Percentiles rank a stretch among this genome's conserved stretches.
Evolutionary conservation across 106 monocot genomes (phyloP).

Genomic region (Posidonia australis): DNA sequence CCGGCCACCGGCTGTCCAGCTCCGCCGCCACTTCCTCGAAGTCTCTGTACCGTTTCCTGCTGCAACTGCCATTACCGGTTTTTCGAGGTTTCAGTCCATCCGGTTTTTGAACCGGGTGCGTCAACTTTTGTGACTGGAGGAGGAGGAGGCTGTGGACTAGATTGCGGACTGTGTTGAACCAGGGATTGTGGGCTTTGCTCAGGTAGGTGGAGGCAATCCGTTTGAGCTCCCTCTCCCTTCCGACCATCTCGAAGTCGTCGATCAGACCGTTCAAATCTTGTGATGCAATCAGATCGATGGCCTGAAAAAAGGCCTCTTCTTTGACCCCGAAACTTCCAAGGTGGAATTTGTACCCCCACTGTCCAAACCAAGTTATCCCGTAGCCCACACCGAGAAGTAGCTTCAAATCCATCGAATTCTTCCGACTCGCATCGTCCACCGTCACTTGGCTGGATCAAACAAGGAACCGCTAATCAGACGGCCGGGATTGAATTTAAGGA

Average conservation of each 20-base stretch:
- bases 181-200: neutral
- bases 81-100: neutral
- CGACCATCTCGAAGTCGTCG: slow-evolving; percentile 10
- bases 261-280: slow-evolving; percentile 40
- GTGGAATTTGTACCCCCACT: slow-evolving; percentile 71
- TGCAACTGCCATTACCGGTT: neutral
- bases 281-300: slow-evolving; percentile 34
- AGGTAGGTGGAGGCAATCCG: slow-evolving; percentile 33
- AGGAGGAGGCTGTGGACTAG: slow-evolving; percentile 65
- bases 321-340: slow-evolving; percentile 63
- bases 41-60: slow-evolving; percentile 19
- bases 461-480: no score
- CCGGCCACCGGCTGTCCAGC: slow-evolving; percentile 67
- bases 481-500: no score
- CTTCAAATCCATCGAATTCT: slow-evolving; percentile 49
- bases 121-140: slow-evolving; percentile 28
- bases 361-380: slow-evolving; percentile 68
- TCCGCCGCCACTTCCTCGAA: slow-evolving; percentile 40
- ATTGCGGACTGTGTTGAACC: slow-evolving; percentile 28
- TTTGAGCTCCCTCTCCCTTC: slow-evolving; percentile 12
- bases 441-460: slow-evolving; percentile 40
- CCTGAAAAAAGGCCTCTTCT: slow-evolving; percentile 19
- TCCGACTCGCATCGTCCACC: slow-evolving; percentile 54
- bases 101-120: neutral
- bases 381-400: slow-evolving; percentile 58